Conservation (phyloP, 2,329 filamentous ascomycete species). For the Colletotrichum gloeosporioides region DNA sequence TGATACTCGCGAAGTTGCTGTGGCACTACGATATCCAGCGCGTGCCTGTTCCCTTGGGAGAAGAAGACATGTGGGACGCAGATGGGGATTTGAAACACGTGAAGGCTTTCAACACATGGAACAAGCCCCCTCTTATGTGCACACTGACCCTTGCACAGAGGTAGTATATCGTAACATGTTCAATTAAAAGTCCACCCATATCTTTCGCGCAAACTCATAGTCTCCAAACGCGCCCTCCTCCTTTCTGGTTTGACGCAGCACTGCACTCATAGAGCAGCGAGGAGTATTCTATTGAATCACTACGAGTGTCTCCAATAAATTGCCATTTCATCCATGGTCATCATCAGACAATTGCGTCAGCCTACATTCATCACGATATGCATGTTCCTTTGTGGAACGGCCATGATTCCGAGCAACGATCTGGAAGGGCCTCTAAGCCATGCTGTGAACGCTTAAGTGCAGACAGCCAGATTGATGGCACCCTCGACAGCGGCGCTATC, state of each 20-base stretch:
- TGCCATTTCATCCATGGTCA: not conserved
- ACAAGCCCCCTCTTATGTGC: slow-evolving; percentile 30
- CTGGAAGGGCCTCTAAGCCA: not conserved
- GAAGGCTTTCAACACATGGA: slow-evolving; percentile 32
- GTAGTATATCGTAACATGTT: not conserved
- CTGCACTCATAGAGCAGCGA: not conserved
- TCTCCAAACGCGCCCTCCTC: not conserved
- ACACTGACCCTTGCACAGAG: slow-evolving; percentile 22
- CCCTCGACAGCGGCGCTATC: not conserved
- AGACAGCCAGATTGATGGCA: not conserved
- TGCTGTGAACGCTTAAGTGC: not conserved
- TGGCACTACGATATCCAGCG: slow-evolving; percentile 34
- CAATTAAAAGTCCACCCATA: not conserved
- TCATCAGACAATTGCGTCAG: not conserved
- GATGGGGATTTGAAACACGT: slow-evolving; percentile 27
- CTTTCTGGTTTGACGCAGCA: not conserved
- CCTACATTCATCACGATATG: not conserved
- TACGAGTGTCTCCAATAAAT: not conserved
- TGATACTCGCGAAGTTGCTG: slow-evolving; percentile 30
- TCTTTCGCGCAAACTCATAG: not conserved
- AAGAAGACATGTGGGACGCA: slow-evolving; percentile 30
- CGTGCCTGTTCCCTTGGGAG: slow-evolving; percentile 9
- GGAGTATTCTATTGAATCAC: not conserved
- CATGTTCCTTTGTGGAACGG: not conserved
- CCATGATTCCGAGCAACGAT: not conserved